phyloP scores from a whole-genome alignment of 2,329 filamentous ascomycete genomes.

The Diplodia sapinea region DNA sequence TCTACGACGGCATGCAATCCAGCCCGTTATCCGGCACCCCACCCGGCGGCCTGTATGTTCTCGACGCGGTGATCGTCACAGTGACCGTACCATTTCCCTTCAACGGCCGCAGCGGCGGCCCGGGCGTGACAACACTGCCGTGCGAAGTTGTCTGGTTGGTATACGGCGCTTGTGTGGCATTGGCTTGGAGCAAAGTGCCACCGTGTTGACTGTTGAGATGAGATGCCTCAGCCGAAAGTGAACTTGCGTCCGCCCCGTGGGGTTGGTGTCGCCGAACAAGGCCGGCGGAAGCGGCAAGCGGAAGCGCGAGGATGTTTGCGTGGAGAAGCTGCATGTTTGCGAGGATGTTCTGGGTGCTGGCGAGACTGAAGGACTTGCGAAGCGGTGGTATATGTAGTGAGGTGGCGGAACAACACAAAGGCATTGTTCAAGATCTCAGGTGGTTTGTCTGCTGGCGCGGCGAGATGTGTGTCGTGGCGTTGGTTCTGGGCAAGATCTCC shows the following conservation, averaged over 20 bases:
- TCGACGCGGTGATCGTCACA: not conserved
- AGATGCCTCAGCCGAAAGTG: not conserved
- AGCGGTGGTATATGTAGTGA: not conserved
- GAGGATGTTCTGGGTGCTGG: not conserved
- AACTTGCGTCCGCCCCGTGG: not conserved
- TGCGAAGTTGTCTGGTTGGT: not conserved
- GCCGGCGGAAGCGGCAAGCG: not conserved
- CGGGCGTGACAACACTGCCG: not conserved
- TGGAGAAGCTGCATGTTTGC: not conserved
- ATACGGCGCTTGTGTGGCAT: not conserved
- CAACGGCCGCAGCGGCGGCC: not conserved
- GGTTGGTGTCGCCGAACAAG: not conserved
- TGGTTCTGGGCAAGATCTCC: too few relatives aligned
- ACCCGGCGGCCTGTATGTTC: not conserved
- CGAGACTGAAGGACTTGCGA: not conserved
- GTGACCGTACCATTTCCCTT: not conserved
- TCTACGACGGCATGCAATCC: not conserved
- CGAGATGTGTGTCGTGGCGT: not conserved
- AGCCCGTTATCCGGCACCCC: not conserved
- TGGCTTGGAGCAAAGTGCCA: not conserved
- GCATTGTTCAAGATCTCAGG: not conserved
- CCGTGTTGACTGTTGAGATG: not conserved
- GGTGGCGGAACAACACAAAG: not conserved
- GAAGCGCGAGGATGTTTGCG: not conserved
- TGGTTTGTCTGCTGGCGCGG: not conserved